Conservation (phyloP, 1,139 yeast genomes). For the Chernovozyma aurita region DNA sequence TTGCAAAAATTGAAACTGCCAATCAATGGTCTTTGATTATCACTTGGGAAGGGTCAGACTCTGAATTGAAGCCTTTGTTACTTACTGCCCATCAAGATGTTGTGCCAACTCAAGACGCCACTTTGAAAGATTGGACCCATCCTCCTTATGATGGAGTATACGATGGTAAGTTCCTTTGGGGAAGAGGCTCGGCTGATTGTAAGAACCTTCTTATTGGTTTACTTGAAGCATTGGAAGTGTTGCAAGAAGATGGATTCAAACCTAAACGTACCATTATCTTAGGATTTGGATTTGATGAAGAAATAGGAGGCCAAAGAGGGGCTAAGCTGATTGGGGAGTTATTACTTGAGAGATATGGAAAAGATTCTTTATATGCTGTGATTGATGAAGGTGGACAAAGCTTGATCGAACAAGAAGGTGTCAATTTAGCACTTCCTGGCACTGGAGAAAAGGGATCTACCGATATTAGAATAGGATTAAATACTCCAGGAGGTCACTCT, state of each 20-base stretch:
- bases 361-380: conserved; percentile 31
- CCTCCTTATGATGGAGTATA: conserved; percentile 36
- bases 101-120: conserved; percentile 35
- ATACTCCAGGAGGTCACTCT: conserved; percentile 45
- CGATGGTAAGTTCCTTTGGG: conserved; percentile 34
- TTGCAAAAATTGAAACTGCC: conserved; percentile 19
- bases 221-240: conserved; percentile 32
- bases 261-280: conserved; percentile 39
- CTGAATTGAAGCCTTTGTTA: conserved; percentile 28
- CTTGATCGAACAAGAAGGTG: conserved; percentile 30
- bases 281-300: conserved; percentile 44
- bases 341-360: conserved; percentile 28
- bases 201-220: conserved; percentile 33
- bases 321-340: conserved; percentile 22
- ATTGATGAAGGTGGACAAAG: conserved; percentile 41
- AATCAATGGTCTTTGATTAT: conserved; percentile 25
- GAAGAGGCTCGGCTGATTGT: conserved; percentile 43
- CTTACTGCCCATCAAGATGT: conserved; percentile 44
- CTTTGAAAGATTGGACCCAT: conserved; percentile 37
- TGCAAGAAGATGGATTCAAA: conserved; percentile 26
- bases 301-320: conserved; percentile 30
- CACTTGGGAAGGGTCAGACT: conserved; percentile 25
- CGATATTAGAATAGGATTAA: conserved; percentile 27
- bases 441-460: conserved; percentile 42
- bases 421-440: conserved; percentile 49